These are phyloP conservation scores for Mycena kentingensis DNA, from an alignment of 768 basidiomycete species.

Conservation along the genomic window DNA sequence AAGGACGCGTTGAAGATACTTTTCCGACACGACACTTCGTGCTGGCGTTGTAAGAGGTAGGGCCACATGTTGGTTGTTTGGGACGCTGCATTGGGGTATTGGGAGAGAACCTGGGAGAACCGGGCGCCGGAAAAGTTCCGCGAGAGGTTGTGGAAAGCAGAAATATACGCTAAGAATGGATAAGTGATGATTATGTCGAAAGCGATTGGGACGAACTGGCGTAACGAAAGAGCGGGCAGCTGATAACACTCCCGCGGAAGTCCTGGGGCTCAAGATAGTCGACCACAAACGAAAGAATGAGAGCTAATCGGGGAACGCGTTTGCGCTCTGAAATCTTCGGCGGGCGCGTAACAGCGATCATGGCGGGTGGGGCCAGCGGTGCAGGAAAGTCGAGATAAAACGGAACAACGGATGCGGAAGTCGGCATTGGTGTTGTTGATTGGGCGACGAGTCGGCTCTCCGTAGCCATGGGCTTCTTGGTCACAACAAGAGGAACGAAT, in stretches of 20 bases:
- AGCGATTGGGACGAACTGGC: conserved; percentile 46
- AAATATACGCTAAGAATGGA: conserved; percentile 55
- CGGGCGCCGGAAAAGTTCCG: conserved; percentile 53
- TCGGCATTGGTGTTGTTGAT: neutral
- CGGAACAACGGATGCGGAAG: neutral
- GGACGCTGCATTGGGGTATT: conserved; percentile 38
- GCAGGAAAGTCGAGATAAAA: conserved; percentile 40
- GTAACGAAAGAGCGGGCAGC: conserved; percentile 64
- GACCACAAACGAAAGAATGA: conserved; percentile 50
- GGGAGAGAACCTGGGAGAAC: conserved; percentile 39
- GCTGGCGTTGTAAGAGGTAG: conserved; percentile 55
- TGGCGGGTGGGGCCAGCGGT: conserved; percentile 16
- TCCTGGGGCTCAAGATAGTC: conserved; percentile 48
- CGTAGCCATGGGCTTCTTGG: conserved; percentile 24
- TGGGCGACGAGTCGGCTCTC: neutral
- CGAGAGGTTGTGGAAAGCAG: conserved; percentile 52
- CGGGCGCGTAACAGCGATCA: conserved; percentile 53
- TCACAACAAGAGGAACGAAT: conserved; percentile 34
- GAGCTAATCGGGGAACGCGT: conserved; percentile 40
- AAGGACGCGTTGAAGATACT: conserved; percentile 51
- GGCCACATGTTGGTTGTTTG: conserved; percentile 70
- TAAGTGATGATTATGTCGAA: conserved; percentile 1
- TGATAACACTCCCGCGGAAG: conserved; percentile 47
- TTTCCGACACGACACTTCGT: conserved; percentile 43
- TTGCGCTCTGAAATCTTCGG: conserved; percentile 62